Evolutionary conservation across 495 filamentous ascomycete species (phyloP).

Genomic region (Evernia prunastri): DNA sequence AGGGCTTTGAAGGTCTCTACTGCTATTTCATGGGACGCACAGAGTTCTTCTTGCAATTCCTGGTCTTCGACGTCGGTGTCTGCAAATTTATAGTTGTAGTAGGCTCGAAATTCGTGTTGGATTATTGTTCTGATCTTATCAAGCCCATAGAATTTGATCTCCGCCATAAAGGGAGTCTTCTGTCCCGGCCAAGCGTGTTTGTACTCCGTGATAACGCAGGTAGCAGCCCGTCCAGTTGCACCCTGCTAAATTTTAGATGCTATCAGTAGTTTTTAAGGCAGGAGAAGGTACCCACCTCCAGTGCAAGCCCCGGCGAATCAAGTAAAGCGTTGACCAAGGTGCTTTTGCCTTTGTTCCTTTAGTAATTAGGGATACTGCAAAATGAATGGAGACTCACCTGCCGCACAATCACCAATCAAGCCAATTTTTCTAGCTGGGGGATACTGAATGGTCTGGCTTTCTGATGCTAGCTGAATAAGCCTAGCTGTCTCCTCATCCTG

Average conservation of each 20-base stretch:
- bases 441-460: background rate
- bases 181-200: background rate
- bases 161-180: slow-evolving; percentile 2
- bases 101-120: background rate
- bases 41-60: background rate
- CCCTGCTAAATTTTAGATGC: too few relatives aligned
- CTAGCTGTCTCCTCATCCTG: background rate
- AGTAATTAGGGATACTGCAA: too few relatives aligned
- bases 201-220: slow-evolving; percentile 13
- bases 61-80: background rate
- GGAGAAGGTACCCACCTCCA: too few relatives aligned
- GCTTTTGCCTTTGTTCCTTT: slow-evolving; percentile 10
- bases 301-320: slow-evolving; percentile 1
- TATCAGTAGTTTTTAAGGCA: too few relatives aligned
- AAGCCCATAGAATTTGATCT: background rate
- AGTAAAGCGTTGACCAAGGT: slow-evolving; percentile 13
- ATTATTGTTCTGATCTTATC: too few relatives aligned
- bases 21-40: background rate
- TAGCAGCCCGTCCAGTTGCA: too few relatives aligned
- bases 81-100: slow-evolving; percentile 4
- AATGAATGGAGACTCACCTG: too few relatives aligned
- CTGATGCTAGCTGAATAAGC: background rate
- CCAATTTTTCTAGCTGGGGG: background rate
- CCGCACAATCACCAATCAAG: slow-evolving; percentile 6
- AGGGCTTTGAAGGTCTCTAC: slow-evolving; percentile 9